Percentiles rank a stretch among this genome's conserved stretches.
phyloP scores from a whole-genome alignment of 1,284 basidiomycete species.

The Ustilago curta region DNA sequence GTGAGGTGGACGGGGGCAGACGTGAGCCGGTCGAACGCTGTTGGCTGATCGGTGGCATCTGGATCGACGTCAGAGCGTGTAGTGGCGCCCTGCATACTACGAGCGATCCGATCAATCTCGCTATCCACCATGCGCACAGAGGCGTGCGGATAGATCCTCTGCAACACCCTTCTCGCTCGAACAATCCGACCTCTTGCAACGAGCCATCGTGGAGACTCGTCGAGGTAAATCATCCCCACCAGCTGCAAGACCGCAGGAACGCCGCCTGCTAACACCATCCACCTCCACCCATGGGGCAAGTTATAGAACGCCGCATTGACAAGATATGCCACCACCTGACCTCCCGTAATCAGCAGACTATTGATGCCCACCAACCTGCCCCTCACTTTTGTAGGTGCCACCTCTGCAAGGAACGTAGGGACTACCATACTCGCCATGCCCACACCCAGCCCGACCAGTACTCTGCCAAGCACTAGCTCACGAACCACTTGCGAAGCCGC shows the following conservation, averaged over 20 bases:
- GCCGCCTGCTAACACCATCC: slow-evolving; percentile 62
- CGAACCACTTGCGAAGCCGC: slow-evolving; percentile 56
- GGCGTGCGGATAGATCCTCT: slow-evolving; percentile 58
- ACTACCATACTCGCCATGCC: slow-evolving; percentile 59
- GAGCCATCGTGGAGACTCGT: slow-evolving; percentile 63
- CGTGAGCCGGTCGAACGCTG: slow-evolving; percentile 13
- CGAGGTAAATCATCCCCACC: slow-evolving; percentile 57
- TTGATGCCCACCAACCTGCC: slow-evolving; percentile 60
- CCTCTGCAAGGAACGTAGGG: slow-evolving; percentile 59
- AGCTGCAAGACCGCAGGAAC: slow-evolving; percentile 60
- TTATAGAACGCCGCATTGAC: slow-evolving; percentile 59
- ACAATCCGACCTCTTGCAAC: slow-evolving; percentile 46
- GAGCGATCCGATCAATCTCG: slow-evolving; percentile 51
- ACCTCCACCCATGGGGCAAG: slow-evolving; percentile 61
- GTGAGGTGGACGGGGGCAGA: slow-evolving; percentile 25
- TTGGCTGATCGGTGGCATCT: slow-evolving; percentile 13
- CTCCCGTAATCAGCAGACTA: slow-evolving; percentile 61
- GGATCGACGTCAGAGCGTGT: slow-evolving; percentile 18
- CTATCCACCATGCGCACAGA: slow-evolving; percentile 35
- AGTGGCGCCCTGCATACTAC: slow-evolving; percentile 39
- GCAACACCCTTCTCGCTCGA: slow-evolving; percentile 49
- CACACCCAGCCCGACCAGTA: slow-evolving; percentile 59
- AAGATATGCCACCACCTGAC: slow-evolving; percentile 61
- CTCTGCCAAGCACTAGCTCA: slow-evolving; percentile 59
- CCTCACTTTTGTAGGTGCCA: slow-evolving; percentile 54